Conservation (phyloP, 805 yeast genomes). For the Kuraishia floccosa region DNA sequence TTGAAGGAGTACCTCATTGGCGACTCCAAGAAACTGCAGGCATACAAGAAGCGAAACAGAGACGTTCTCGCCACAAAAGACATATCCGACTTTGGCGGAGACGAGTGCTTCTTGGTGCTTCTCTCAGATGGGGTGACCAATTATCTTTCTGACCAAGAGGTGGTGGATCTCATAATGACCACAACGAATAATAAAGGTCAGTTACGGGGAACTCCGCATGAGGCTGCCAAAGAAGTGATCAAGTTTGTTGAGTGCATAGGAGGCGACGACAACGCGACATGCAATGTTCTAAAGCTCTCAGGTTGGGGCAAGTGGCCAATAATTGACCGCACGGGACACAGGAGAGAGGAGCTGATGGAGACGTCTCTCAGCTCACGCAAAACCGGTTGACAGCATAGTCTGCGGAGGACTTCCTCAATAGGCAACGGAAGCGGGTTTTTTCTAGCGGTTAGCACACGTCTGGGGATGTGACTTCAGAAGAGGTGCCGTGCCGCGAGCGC, state of each 20-base stretch:
- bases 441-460: no score
- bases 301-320: slow-evolving; percentile 97
- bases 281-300: slow-evolving; percentile 62
- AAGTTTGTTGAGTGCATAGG: slow-evolving; percentile 78
- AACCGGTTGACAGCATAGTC: no score
- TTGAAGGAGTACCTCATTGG: slow-evolving; percentile 61
- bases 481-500: no score
- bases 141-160: slow-evolving; percentile 76
- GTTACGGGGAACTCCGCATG: slow-evolving; percentile 68
- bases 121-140: slow-evolving; percentile 85
- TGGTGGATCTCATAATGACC: slow-evolving; percentile 75
- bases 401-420: no score
- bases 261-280: slow-evolving; percentile 94
- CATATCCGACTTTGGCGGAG: slow-evolving; percentile 52
- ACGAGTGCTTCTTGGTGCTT: slow-evolving; percentile 76
- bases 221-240: slow-evolving; percentile 76
- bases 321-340: slow-evolving; percentile 70
- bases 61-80: slow-evolving; percentile 8
- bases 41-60: slow-evolving; percentile 12
- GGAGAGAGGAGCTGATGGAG: slow-evolving; percentile 62
- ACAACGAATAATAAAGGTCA: slow-evolving; percentile 55
- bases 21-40: slow-evolving; percentile 29
- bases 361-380: no score
- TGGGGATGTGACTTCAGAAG: no score
- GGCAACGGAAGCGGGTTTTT: no score